Evolutionary conservation across 2,329 filamentous ascomycete genomes (phyloP).

Genomic region (Sordariomycetes sp.): DNA sequence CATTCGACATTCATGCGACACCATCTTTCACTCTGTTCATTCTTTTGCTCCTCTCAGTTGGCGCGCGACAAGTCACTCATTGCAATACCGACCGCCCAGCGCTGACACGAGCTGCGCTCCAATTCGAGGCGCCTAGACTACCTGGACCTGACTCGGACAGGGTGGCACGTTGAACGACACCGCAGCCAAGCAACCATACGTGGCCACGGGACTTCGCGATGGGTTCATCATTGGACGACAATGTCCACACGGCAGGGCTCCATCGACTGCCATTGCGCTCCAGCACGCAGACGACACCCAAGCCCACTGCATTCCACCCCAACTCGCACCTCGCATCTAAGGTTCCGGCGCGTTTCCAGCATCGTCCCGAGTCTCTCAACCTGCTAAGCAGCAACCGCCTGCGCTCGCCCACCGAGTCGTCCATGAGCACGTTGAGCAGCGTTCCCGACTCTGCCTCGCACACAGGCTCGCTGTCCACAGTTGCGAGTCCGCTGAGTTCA

Average conservation of each 20-base stretch:
- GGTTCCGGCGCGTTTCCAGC: constrained; percentile 2
- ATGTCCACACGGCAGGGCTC: constrained; percentile 12
- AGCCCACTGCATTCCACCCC: constrained; percentile 9
- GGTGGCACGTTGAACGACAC: constrained; percentile 1
- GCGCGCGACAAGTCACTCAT: too few relatives aligned
- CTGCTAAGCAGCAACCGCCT: constrained; percentile 13
- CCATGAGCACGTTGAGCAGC: constrained; percentile 27
- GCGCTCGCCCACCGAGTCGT: constrained; percentile 26
- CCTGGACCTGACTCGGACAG: not conserved
- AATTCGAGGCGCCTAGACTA: too few relatives aligned
- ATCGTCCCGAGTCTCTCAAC: constrained; percentile 13
- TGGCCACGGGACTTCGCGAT: not conserved
- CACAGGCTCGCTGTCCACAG: constrained; percentile 22
- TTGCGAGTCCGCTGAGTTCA: constrained; percentile 25
- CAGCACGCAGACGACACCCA: constrained; percentile 12
- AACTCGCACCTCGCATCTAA: not conserved
- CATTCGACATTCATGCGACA: too few relatives aligned
- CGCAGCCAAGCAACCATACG: not conserved
- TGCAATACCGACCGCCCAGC: too few relatives aligned
- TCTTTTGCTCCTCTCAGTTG: too few relatives aligned
- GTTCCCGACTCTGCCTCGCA: constrained; percentile 29
- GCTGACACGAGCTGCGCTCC: too few relatives aligned
- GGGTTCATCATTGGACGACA: constrained; percentile 9
- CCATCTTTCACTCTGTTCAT: too few relatives aligned
- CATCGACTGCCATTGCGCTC: constrained; percentile 15